Percentiles rank a stretch among this genome's conserved stretches.
These are phyloP conservation scores for Phytopythium chamaehyphon DNA, from an alignment of 352 stramenopile genomes.

Conservation along the genomic window DNA sequence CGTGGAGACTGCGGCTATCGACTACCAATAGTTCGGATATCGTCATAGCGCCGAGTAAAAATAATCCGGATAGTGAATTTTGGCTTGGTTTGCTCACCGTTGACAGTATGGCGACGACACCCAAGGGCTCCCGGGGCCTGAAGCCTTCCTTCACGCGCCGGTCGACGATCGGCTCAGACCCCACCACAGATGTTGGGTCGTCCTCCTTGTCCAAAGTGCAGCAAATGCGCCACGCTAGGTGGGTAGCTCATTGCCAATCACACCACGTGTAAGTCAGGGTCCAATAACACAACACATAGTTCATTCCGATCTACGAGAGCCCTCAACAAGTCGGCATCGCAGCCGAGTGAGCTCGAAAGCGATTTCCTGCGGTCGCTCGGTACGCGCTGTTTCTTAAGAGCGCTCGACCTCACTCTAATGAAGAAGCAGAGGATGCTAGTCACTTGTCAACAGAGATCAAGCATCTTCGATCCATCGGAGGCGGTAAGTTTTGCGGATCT, in stretches of 20 bases:
- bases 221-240: constrained; percentile 23
- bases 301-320: background rate
- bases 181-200: background rate
- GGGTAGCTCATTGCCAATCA: too few relatives aligned
- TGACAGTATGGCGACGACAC: background rate
- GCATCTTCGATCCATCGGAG: background rate
- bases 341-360: background rate
- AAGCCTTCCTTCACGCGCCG: background rate
- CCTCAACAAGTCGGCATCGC: background rate
- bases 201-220: constrained; percentile 10
- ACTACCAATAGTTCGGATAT: background rate
- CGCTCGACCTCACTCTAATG: too few relatives aligned
- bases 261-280: too few relatives aligned
- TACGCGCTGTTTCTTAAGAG: too few relatives aligned
- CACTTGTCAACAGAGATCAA: background rate
- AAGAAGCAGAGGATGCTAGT: background rate
- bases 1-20: constrained; percentile 60
- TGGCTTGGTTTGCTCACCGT: background rate
- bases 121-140: background rate
- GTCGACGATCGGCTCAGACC: constrained; percentile 1
- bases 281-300: too few relatives aligned
- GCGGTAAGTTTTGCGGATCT: background rate
- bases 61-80: background rate
- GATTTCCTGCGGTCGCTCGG: background rate
- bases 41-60: background rate